Conservation (phyloP, 768 basidiomycete species). For the Pleurotus tuber-regium region DNA sequence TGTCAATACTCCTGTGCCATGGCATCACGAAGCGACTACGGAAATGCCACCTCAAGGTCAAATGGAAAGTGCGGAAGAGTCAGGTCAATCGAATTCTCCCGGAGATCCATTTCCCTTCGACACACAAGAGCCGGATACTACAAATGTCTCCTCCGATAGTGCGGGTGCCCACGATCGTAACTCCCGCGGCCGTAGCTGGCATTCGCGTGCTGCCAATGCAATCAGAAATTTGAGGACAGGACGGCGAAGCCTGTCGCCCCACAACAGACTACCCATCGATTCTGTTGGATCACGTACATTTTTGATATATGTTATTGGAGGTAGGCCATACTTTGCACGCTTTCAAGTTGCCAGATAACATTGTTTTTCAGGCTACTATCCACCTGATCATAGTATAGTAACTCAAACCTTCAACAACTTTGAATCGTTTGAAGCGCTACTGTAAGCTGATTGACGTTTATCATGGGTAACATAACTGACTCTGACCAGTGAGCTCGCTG, state of each 20-base stretch:
- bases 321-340: conserved; percentile 36
- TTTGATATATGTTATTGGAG: conserved; percentile 88
- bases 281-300: conserved; percentile 64
- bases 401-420: conserved; percentile 69
- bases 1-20: conserved; percentile 51
- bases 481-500: conserved; percentile 67
- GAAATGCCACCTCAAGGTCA: no score
- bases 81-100: no score
- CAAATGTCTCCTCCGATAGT: neutral
- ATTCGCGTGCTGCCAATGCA: conserved; percentile 60
- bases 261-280: conserved; percentile 11
- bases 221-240: conserved; percentile 52
- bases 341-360: neutral
- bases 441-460: conserved; percentile 39
- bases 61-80: no score
- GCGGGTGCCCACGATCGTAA: neutral
- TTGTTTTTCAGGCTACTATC: conserved; percentile 72
- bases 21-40: conserved; percentile 20
- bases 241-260: conserved; percentile 22
- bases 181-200: conserved; percentile 40
- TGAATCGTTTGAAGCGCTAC: conserved; percentile 77
- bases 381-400: conserved; percentile 85
- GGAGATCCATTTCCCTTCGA: no score
- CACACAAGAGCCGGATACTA: neutral
- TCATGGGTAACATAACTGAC: conserved; percentile 8